Evolutionary conservation across 441 rosid genomes (phyloP).

Genomic region (Caryocar brasiliense): DNA sequence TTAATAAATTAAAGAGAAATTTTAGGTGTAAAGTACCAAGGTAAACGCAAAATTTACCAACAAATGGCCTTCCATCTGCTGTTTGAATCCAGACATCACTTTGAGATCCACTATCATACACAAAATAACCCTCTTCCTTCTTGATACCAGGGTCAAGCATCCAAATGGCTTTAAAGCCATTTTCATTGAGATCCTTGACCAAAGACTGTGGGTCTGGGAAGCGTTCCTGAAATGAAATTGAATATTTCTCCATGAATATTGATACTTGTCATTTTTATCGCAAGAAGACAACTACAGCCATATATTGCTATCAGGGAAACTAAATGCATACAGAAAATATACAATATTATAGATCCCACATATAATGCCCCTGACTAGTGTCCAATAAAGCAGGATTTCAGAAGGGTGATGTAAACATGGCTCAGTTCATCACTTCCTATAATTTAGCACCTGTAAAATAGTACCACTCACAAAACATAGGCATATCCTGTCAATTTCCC

Average conservation of each 20-base stretch:
- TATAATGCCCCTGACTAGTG: background rate
- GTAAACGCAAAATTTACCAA: slow-evolving; percentile 34
- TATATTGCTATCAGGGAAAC: background rate
- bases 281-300: background rate
- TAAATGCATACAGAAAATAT: background rate
- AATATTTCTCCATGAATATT: background rate
- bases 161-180: slow-evolving; percentile 88
- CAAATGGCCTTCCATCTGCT: slow-evolving; percentile 58
- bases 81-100: slow-evolving; percentile 58
- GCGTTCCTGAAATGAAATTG: slow-evolving; percentile 38
- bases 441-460: too few species aligned
- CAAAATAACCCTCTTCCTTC: slow-evolving; percentile 57
- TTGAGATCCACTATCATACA: slow-evolving; percentile 63
- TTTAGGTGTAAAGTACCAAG: slow-evolving; percentile 2
- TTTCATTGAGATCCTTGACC: slow-evolving; percentile 46
- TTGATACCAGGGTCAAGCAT: slow-evolving; percentile 97
- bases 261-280: background rate
- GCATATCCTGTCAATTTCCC: too few species aligned
- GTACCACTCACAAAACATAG: too few species aligned
- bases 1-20: slow-evolving; percentile 1
- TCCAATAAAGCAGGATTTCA: background rate
- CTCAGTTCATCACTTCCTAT: too few species aligned
- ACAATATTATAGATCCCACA: background rate
- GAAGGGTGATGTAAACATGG: background rate
- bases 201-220: slow-evolving; percentile 64